Evolutionary conservation across 2,329 filamentous ascomycete genomes (phyloP).

Genomic region (Aspergillus sp.): DNA sequence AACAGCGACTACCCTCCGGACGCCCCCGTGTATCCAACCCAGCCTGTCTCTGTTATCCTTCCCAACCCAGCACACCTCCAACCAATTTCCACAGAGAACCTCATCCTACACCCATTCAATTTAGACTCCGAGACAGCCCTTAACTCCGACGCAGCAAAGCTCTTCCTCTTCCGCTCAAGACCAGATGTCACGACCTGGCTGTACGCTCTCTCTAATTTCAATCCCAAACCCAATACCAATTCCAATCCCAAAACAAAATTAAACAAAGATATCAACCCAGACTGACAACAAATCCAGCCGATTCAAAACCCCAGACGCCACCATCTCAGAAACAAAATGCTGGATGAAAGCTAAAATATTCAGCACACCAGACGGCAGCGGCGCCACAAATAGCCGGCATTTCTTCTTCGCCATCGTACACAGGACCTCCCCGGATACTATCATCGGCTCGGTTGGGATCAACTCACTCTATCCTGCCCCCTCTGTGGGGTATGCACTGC

Average conservation of each 20-base stretch:
- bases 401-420: not conserved
- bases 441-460: not conserved
- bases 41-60: not conserved
- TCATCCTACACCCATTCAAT: not conserved
- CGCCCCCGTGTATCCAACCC: not conserved
- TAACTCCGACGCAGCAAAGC: not conserved
- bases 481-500: conserved; percentile 56
- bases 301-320: not conserved
- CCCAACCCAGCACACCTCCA: not conserved
- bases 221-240: not conserved
- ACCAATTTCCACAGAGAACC: not conserved
- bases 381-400: not conserved
- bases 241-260: too few relatives aligned
- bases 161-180: not conserved
- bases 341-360: conserved; percentile 2
- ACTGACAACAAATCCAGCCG: not conserved
- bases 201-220: too few relatives aligned
- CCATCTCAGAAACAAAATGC: not conserved
- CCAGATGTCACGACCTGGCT: conserved; percentile 1
- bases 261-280: too few relatives aligned
- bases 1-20: not conserved
- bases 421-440: not conserved
- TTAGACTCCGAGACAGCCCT: not conserved
- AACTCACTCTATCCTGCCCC: conserved; percentile 1
- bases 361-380: not conserved